phyloP scores from a whole-genome alignment of 202 grass and related monocot genomes.

The Schoenoplectus triqueter region DNA sequence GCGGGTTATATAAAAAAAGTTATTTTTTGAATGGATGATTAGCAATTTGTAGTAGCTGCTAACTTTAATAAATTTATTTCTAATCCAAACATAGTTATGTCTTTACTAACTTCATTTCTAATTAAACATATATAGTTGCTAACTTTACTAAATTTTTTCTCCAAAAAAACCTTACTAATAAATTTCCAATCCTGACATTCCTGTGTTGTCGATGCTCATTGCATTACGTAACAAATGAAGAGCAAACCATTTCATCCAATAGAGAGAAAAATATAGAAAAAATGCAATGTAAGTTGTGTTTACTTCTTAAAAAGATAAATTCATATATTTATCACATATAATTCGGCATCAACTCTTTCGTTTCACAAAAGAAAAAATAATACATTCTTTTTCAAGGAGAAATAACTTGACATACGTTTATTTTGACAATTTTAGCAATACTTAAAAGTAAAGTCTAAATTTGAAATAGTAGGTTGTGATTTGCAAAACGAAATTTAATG shows the following conservation, averaged over 20 bases:
- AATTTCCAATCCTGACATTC: no score
- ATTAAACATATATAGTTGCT: background rate
- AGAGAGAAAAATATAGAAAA: no score
- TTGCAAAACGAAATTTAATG: background rate
- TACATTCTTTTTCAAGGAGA: background rate
- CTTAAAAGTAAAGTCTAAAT: no score
- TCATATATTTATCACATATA: background rate
- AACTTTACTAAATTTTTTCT: background rate
- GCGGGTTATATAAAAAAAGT: no score
- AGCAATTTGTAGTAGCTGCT: no score
- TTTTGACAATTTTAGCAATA: background rate
- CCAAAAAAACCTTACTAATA: no score
- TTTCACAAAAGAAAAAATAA: no score
- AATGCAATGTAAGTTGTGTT: no score
- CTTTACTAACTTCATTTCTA: background rate
- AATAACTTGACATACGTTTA: background rate
- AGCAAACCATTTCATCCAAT: background rate
- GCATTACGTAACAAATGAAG: background rate
- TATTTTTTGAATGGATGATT: no score
- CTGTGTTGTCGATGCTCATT: background rate
- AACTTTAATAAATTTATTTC: background rate
- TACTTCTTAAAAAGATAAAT: no score
- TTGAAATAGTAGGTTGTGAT: no score
- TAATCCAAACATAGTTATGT: background rate
- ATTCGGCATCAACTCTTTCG: no score